Conservation (phyloP, 2,329 filamentous ascomycete species). For the Talaromyces sp. region DNA sequence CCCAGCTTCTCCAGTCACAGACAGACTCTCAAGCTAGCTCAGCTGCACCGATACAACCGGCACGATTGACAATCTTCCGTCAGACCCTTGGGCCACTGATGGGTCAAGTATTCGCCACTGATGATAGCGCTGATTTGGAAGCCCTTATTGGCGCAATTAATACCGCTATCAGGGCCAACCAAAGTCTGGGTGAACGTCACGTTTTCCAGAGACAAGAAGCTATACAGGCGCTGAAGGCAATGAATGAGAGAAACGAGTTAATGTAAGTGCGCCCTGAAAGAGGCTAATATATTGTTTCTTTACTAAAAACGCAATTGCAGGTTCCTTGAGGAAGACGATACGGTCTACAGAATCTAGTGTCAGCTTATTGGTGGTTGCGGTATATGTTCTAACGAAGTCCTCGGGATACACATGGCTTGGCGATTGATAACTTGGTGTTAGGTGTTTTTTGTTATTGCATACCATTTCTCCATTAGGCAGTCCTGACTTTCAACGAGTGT, state of each 20-base stretch:
- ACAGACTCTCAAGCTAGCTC: conserved; percentile 42
- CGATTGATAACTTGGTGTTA: conserved; percentile 11
- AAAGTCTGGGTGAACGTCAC: conserved; percentile 47
- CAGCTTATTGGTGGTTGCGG: neutral
- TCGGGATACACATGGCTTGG: neutral
- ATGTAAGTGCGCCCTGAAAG: conserved; percentile 63
- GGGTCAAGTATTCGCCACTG: conserved; percentile 74
- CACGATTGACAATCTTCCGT: conserved; percentile 71
- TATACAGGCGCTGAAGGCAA: conserved; percentile 68
- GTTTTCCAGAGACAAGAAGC: conserved; percentile 71
- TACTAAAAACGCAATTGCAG: conserved; percentile 24
- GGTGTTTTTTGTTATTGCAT: conserved; percentile 7
- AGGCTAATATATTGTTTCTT: neutral
- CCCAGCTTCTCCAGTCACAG: conserved; percentile 61
- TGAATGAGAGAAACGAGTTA: conserved; percentile 82
- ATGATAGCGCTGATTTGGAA: conserved; percentile 71
- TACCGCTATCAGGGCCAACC: conserved; percentile 52
- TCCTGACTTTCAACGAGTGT: neutral
- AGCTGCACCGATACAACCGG: conserved; percentile 46
- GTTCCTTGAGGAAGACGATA: conserved; percentile 52
- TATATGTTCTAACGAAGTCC: conserved; percentile 7
- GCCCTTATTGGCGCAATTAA: conserved; percentile 79
- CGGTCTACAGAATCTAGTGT: conserved; percentile 65
- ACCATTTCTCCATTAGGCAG: neutral
- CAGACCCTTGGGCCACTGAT: conserved; percentile 78